Evolutionary conservation across 805 yeast genomes (phyloP), one percentile per base, ranked within the genome.

Genomic region (Yamadazyma endophytica): DNA sequence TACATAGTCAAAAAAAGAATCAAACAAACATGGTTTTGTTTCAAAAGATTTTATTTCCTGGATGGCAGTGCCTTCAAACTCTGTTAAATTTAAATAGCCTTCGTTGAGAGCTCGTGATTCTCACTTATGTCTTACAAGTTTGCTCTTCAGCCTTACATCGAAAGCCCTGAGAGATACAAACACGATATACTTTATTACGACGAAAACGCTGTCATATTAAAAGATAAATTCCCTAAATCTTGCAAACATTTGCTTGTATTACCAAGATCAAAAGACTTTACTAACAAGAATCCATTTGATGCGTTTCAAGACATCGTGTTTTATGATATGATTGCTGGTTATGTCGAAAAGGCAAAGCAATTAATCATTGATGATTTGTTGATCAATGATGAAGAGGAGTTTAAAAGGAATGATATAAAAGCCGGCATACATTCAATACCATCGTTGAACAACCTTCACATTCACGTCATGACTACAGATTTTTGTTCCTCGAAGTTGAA

Each of bases 341-440:
- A 67, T 35, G 61, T 64, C 14, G 64, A 49, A 9, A 60, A 46
- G 43, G 70, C 71, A 15, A 58, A 46, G 41, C 39, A 44, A 5
- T 28, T 53, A 28, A 48, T 61, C 5, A 43, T 52, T 39, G 52
- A 60, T 13, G 56, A 57, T 9, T 48, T 66, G 18, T 14, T 9
- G 27, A 24, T 21, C 24, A 27, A n/a, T 21, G 15, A 24, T 24
- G 11, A 29, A 16, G 13, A 26, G 13, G 46, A 47, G 21, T 54
- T 60, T 31, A 40, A 38, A 21, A 40, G 46, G 15, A 21, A 35
- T 9, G 56, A 54, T 33, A 59, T 82, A 6, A 58, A 61, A 37
- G 70, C 68, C 6, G 90, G 94, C 1, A 68, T 83, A 16, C 95
- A 85, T 54, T 54, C 82, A 4, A 68, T 69, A 2, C 95, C 95